Evolutionary conservation across 768 basidiomycete species (phyloP).

Genomic region (Amanita jacksonii): DNA sequence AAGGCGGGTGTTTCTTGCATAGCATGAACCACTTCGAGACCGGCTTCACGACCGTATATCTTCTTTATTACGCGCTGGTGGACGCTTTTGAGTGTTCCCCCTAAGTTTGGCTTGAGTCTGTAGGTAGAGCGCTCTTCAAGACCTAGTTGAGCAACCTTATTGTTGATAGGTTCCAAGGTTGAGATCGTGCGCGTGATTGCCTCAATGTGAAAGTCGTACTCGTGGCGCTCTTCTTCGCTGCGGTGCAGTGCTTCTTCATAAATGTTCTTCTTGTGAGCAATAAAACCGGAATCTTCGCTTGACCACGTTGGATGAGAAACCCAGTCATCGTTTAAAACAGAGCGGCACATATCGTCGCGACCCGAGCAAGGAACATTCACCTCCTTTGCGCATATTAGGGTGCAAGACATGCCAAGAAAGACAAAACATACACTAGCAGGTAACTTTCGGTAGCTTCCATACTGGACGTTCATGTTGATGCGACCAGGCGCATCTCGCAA

Average conservation of each 20-base stretch:
- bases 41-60: conserved; percentile 85
- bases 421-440: conserved; percentile 59
- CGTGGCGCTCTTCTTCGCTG: conserved; percentile 95
- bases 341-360: conserved; percentile 93
- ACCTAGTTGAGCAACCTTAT: conserved; percentile 72
- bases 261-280: conserved; percentile 86
- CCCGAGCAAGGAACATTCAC: conserved; percentile 85
- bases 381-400: conserved; percentile 42
- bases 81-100: conserved; percentile 80
- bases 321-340: conserved; percentile 97
- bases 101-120: conserved; percentile 84
- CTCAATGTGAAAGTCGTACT: conserved; percentile 98
- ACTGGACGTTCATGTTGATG: conserved; percentile 59
- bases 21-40: conserved; percentile 70
- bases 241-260: conserved; percentile 97
- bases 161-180: conserved; percentile 84
- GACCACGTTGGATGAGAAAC: conserved; percentile 95
- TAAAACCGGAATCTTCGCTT: conserved; percentile 87
- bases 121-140: conserved; percentile 72
- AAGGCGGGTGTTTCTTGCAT: conserved; percentile 89
- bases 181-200: conserved; percentile 87
- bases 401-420: background rate
- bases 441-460: conserved; percentile 86
- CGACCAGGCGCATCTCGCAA: conserved; percentile 39
- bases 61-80: conserved; percentile 95